Conservation (phyloP, 2,329 filamentous ascomycete genomes). For the Clonostachys solani region DNA sequence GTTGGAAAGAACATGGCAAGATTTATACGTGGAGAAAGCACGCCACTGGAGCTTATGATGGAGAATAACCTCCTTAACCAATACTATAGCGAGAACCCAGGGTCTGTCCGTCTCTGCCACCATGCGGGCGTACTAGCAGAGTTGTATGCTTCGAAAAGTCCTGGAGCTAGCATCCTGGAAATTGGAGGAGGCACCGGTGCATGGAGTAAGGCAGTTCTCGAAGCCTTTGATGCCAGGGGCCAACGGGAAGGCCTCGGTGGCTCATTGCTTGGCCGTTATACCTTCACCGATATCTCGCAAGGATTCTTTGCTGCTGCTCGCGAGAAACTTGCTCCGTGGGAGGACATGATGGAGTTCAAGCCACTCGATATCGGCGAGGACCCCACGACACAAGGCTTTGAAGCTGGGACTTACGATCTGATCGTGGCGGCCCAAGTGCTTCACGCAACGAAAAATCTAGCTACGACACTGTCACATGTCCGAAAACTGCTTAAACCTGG, state of each 20-base stretch:
- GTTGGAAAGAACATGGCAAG: too few species aligned
- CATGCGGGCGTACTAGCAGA: too few species aligned
- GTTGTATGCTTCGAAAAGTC: too few species aligned
- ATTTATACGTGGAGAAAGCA: too few species aligned
- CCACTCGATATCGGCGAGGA: constrained; percentile 22
- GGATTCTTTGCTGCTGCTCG: constrained; percentile 16
- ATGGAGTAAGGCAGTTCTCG: too few species aligned
- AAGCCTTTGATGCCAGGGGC: too few species aligned
- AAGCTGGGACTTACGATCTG: constrained; percentile 16
- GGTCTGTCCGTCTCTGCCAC: too few species aligned
- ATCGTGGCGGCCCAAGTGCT: constrained; percentile 21
- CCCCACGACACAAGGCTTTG: constrained; percentile 18
- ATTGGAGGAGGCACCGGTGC: constrained; percentile 22
- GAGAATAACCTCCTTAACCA: too few species aligned
- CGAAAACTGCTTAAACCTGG: constrained; percentile 13
- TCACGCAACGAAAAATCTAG: constrained; percentile 16
- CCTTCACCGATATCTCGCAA: constrained; percentile 20
- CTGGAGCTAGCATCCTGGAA: constrained; percentile 12
- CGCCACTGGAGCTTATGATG: too few species aligned
- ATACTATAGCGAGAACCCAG: too few species aligned
- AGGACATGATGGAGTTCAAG: constrained; percentile 13
- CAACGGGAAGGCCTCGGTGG: too few species aligned
- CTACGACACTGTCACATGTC: constrained; percentile 13
- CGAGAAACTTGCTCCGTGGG: constrained; percentile 4
- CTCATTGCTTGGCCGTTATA: constrained; percentile 7